Evolutionary conservation across 768 basidiomycete genomes (phyloP).

Genomic region (Boletus huronensis): DNA sequence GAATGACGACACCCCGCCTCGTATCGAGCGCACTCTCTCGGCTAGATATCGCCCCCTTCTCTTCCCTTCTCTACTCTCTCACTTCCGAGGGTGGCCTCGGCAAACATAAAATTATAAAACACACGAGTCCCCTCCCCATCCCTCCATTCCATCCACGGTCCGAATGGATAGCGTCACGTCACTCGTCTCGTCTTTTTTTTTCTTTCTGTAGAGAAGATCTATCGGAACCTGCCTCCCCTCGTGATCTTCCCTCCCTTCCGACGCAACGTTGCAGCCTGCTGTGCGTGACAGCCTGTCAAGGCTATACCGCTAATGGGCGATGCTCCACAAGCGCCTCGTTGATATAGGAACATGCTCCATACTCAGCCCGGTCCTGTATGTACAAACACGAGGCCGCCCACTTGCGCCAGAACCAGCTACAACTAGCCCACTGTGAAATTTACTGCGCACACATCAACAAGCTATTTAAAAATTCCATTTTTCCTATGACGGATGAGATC

Average conservation of each 20-base stretch:
- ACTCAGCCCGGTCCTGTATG: constrained; percentile 6
- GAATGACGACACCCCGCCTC: too few relatives aligned
- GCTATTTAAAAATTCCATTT: not conserved
- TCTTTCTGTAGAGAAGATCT: constrained; percentile 17
- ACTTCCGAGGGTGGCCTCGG: not conserved
- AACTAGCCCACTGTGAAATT: not conserved
- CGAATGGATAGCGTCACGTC: not conserved
- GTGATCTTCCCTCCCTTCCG: not conserved
- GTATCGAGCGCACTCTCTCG: too few relatives aligned
- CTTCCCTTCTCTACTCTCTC: not conserved
- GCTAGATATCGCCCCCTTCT: too few relatives aligned
- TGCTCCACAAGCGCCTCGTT: constrained; percentile 8
- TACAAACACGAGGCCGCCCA: constrained; percentile 4
- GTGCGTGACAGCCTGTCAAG: constrained; percentile 23
- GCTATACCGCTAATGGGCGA: constrained; percentile 20
- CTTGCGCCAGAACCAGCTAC: constrained; percentile 3
- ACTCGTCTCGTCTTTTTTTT: not conserved
- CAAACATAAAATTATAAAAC: not conserved
- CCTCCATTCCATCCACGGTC: not conserved
- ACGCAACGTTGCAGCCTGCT: constrained; percentile 21
- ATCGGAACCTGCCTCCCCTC: constrained; percentile 2
- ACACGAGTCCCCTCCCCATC: not conserved
- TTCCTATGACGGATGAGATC: not conserved
- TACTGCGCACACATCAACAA: not conserved
- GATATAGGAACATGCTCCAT: constrained; percentile 13